A percentile compares a stretch with the other conserved stretches of the same genome.
Evolutionary conservation across 2,329 filamentous ascomycete genomes (phyloP).

Genomic region (Phaeosphaeria sp.): DNA sequence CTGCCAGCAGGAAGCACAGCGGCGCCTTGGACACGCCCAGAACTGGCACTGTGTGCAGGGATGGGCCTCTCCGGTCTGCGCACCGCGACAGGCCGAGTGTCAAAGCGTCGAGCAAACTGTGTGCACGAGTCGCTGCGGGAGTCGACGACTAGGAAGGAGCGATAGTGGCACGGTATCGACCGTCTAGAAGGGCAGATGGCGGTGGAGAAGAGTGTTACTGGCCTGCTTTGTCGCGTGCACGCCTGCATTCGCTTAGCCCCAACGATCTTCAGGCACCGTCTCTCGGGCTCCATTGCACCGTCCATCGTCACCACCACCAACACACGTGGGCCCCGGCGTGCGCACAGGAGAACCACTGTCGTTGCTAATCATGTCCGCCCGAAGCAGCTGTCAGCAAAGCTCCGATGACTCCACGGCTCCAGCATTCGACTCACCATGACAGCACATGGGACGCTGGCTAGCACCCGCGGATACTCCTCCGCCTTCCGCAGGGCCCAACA

Average conservation of each 20-base stretch:
- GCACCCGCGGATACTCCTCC: conserved; percentile 4
- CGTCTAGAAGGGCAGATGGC: conserved; percentile 13
- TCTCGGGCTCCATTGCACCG: background rate
- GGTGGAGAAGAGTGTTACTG: conserved; percentile 11
- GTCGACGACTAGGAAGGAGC: conserved; percentile 13
- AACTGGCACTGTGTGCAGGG: conserved; percentile 14
- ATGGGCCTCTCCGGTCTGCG: conserved; percentile 10
- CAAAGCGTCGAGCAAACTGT: conserved; percentile 6
- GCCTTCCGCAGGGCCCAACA: background rate
- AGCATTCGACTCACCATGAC: background rate
- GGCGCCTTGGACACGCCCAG: conserved; percentile 11
- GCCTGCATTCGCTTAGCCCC: conserved; percentile 15
- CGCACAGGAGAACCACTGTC: background rate
- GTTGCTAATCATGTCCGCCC: background rate
- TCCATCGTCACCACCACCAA: conserved; percentile 1
- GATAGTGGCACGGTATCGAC: conserved; percentile 19
- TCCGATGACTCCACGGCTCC: conserved; percentile 4
- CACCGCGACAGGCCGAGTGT: conserved; percentile 9
- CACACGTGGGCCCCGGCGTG: background rate
- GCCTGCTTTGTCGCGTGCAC: conserved; percentile 11
- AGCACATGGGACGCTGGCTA: conserved; percentile 4
- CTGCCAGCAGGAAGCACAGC: conserved; percentile 12
- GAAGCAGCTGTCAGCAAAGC: background rate
- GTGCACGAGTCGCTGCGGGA: conserved; percentile 20
- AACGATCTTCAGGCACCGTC: conserved; percentile 23